Evolutionary conservation across 176 grass and related monocot species (phyloP).

Genomic region (Eremochloa ophiuroides): DNA sequence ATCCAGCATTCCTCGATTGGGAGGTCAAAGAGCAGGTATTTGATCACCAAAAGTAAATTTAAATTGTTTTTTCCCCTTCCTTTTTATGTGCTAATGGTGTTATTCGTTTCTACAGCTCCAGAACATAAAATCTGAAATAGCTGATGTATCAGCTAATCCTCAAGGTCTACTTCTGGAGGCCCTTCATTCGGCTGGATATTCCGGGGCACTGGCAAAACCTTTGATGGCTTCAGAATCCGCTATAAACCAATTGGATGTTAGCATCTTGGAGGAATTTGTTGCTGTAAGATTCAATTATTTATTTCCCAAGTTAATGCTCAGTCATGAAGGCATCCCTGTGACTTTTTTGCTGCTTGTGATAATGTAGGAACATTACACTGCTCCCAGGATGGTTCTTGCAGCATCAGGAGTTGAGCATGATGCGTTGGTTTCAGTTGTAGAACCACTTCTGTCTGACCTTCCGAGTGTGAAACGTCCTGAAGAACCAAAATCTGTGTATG

Average conservation of each 20-base stretch:
- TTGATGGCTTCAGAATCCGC: conserved; percentile 56
- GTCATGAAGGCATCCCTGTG: background rate
- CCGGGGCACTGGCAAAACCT: conserved; percentile 69
- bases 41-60: background rate
- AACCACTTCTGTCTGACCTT: conserved; percentile 70
- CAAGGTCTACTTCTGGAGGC: conserved; percentile 75
- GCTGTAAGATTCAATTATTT: conserved; percentile 42
- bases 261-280: conserved; percentile 61
- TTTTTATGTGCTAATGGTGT: conserved; percentile 10
- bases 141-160: conserved; percentile 61
- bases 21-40: conserved; percentile 74
- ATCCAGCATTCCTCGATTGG: conserved; percentile 65
- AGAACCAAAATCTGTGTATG: conserved; percentile 64
- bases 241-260: conserved; percentile 47
- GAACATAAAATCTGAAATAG: conserved; percentile 72
- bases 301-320: conserved; percentile 8
- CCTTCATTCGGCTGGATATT: conserved; percentile 73
- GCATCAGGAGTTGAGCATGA: conserved; percentile 88
- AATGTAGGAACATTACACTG: conserved; percentile 72
- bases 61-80: background rate
- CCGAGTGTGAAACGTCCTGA: conserved; percentile 39
- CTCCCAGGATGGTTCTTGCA: conserved; percentile 76
- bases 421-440: conserved; percentile 56
- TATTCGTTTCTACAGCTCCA: conserved; percentile 46
- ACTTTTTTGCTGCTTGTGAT: conserved; percentile 27